Evolutionary conservation across 1,284 basidiomycete genomes (phyloP), one percentile per base, ranked within the genome.

Genomic region (Sutorius eximius): DNA sequence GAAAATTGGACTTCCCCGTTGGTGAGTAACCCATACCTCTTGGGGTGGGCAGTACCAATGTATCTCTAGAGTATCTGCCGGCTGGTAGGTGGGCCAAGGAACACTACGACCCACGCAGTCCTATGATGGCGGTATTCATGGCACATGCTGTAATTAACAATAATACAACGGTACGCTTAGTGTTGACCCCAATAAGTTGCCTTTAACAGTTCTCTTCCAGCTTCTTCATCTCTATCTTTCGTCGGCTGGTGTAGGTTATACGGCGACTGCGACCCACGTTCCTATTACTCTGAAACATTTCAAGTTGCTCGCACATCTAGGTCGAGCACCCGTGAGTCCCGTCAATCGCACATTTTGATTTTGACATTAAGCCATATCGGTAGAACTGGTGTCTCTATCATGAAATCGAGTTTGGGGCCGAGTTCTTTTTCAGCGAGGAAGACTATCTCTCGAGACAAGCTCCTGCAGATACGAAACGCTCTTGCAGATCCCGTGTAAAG

Each of bases 201-300:
- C 32, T 43, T 49, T 45, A 37, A 66, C n/a, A 11, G 7, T 37
- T 10, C 45, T 11, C 32, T 37, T 52, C 33, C 54, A 84, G 82
- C 71, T 83, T 56, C 65, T 83, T 41, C 71, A 77, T 57, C 60
- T 73, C 40, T 85, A 78, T 60, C 65, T 82, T 44, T 65, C 67
- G 18, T 63, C 62, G 10, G 59, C 69, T 13, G 72, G 71, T 46
- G 62, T 59, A 37, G 64, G 57, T 36, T 67, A 61, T 38, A 49
- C 59, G 49, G 46, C 64, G 16, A 40, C 59, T 20, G 61, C 62
- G 44, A 59, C 59, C 10, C 80, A 75, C 53, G 83, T 89, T 27
- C 87, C 87, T n/a, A 66, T 88, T 32, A 89, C 87, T 8, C 70
- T 89, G 46, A 84, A 86, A 62, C 86, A 88, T 61, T 89, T 89